phyloP scores from a whole-genome alignment of 106 monocot genomes.

The Dendrobium huoshanense region DNA sequence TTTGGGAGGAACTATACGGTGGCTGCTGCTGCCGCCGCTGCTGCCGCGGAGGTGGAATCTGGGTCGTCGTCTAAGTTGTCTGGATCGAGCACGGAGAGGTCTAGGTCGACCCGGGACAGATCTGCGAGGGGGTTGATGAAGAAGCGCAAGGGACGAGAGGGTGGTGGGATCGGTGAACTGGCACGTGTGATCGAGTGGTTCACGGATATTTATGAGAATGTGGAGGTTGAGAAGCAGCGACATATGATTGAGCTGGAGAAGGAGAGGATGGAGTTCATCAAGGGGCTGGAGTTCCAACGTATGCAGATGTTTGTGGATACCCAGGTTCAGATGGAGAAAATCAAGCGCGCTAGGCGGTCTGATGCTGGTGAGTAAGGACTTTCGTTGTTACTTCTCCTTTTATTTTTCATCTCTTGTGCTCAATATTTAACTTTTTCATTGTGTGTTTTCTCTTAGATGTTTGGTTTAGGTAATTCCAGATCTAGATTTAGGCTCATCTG shows the following conservation, averaged over 20 bases:
- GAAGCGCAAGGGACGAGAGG: conserved; percentile 19
- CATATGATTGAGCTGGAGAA: conserved; percentile 88
- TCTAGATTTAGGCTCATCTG: not conserved
- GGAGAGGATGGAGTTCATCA: conserved; percentile 91
- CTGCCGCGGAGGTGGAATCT: conserved; percentile 27
- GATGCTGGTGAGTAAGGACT: conserved; percentile 9
- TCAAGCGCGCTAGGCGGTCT: conserved; percentile 30
- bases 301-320: conserved; percentile 83
- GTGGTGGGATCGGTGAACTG: conserved; percentile 49
- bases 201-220: conserved; percentile 76
- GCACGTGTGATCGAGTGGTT: conserved; percentile 57
- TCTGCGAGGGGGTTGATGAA: conserved; percentile 14
- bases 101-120: conserved; percentile 11
- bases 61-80: conserved; percentile 26
- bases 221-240: conserved; percentile 65
- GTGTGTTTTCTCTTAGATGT: not conserved
- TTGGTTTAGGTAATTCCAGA: not conserved
- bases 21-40: conserved; percentile 27
- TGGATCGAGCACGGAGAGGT: conserved; percentile 16
- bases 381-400: not conserved
- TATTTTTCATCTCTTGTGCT: not conserved
- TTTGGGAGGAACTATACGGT: conserved; percentile 18
- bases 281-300: conserved; percentile 72
- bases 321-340: conserved; percentile 59
- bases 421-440: not conserved